Base-by-base conservation (phyloP, 257 asterid species). In the Avicennia marina region DNA sequence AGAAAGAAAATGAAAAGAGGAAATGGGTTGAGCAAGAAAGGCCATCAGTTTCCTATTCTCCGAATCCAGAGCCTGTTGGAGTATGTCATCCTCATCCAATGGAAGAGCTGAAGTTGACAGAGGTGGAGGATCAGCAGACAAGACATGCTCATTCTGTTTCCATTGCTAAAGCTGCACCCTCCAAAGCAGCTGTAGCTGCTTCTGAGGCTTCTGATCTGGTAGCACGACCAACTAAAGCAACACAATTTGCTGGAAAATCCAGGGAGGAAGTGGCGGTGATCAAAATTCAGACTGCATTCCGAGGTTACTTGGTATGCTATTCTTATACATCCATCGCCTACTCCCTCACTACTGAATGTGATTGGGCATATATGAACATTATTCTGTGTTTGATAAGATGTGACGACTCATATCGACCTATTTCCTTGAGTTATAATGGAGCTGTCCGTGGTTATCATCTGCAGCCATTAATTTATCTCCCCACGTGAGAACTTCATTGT, bases 201-300 rank as follows among this genome's bases (percentile, higher is more conserved):
- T 69, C 85, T 19, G 72, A 79, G 36, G 85, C 85, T 63, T 78
- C 79, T 72, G 71, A 76, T 4, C 81, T 78, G 61, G 85, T 68
- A 40, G 81, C 75, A 61, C 70, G 67, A 46, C 57, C 55, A 55
- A 67, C 81, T 32, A 58, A 66, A 17, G 76, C 24, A 48, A 8
- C 73, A 52, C 78, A 47, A 21, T 78, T 76, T 63, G 24, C 74
- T 1, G 90, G 85, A 10, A 81, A 74, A 58, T 70, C 94, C 1
- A 50, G 49, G 52, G 94, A 83, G 67, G 94, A 81, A 76, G 76
- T 67, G 50, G 90, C 97, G 1, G 89, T 90, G 19, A 70, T 81
- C 63, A 81, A 36, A 67, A 82, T 86, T 57, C 97, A 89, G 73
- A 86, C 86, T 8, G 89, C 89, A 16, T 86, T 89, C 58, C 86